phyloP scores from a whole-genome alignment of 2,329 filamentous ascomycete species.

The Hyphodiscus sp. region DNA sequence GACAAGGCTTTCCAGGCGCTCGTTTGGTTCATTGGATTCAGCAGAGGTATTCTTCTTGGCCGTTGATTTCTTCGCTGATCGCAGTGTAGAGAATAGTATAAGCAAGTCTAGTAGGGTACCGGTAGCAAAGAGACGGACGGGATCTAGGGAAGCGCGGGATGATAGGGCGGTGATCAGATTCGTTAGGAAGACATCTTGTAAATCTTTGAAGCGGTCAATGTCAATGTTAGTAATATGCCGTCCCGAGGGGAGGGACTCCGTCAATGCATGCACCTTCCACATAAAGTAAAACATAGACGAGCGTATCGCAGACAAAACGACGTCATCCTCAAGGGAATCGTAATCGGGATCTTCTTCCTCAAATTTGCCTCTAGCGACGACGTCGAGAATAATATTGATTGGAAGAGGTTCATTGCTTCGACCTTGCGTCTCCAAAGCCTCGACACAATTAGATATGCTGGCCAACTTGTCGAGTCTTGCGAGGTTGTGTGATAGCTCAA shows the following conservation, averaged over 20 bases:
- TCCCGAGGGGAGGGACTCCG: constrained; percentile 48
- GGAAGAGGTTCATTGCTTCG: constrained; percentile 40
- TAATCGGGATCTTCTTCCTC: constrained; percentile 59
- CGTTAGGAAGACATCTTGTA: constrained; percentile 51
- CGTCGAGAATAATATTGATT: constrained; percentile 64
- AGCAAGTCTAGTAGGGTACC: constrained; percentile 77
- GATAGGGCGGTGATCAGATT: constrained; percentile 64
- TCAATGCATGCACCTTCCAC: constrained; percentile 72
- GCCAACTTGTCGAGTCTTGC: constrained; percentile 76
- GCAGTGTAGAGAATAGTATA: constrained; percentile 69
- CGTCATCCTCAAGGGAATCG: constrained; percentile 71
- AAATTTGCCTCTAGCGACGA: constrained; percentile 68
- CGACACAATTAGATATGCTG: constrained; percentile 70
- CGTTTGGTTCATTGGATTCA: constrained; percentile 44
- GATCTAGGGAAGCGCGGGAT: constrained; percentile 64
- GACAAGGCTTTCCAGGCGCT: constrained; percentile 55
- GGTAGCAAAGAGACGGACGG: constrained; percentile 68
- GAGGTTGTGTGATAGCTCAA: constrained; percentile 65
- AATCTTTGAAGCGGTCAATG: constrained; percentile 51
- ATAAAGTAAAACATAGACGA: constrained; percentile 84
- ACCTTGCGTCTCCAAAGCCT: constrained; percentile 61
- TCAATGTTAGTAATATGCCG: constrained; percentile 50
- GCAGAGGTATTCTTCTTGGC: constrained; percentile 35
- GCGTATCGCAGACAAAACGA: constrained; percentile 70
- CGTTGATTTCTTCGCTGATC: constrained; percentile 37